Evolutionary conservation across 1,284 basidiomycete genomes (phyloP), one percentile per base, ranked within the genome.

Genomic region (Rhodotorula glutinis): DNA sequence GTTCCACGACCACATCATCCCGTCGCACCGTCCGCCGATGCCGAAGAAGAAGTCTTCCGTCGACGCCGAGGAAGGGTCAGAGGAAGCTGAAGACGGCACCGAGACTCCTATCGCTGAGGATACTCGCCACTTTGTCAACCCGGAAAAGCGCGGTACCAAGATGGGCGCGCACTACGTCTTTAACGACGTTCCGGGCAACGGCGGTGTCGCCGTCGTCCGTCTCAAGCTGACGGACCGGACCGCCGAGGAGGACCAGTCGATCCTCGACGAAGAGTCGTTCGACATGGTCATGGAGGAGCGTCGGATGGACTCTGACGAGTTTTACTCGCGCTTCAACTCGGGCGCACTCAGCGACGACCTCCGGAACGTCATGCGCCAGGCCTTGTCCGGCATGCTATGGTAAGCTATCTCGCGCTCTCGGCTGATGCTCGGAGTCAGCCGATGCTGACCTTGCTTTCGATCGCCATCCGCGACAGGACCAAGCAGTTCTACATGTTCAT

Each of bases 321-420:
- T 98, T 78, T 98, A 97, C 80, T 82, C 84, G 60, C 83, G 86
- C 21, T 84, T 98, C 65, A 86, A 88, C 58, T 83, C 87, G 71
- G 89, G 90, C 7, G 87, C 89, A 17, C 87, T 95, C 76, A 90
- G 85, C 72, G 92, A 96, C 69, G 95, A 98, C 80, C 82, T 98
- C 77, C 88, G 87, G 78, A 93, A 93, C 79, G 90, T 98, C 76
- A 96, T 93, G 92, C 84, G 95, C 67, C 95, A 98, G 79, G 95
- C 93, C n/a, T 81, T 98, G 46, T 88, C 87, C 29, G 95, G 95
- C n/a, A 98, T 98, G 95, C 81, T 98, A 62, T 98, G 95, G 93
- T 80, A 54, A 74, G 80, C 73, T 61, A 67, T 69, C 23, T 13
- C 46, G 29, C 46, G 44, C 29, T 33, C 17, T 25, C 7, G 30